Conservation (phyloP, 2,329 filamentous ascomycete species). For the Phyllosticta citribraziliensis region DNA sequence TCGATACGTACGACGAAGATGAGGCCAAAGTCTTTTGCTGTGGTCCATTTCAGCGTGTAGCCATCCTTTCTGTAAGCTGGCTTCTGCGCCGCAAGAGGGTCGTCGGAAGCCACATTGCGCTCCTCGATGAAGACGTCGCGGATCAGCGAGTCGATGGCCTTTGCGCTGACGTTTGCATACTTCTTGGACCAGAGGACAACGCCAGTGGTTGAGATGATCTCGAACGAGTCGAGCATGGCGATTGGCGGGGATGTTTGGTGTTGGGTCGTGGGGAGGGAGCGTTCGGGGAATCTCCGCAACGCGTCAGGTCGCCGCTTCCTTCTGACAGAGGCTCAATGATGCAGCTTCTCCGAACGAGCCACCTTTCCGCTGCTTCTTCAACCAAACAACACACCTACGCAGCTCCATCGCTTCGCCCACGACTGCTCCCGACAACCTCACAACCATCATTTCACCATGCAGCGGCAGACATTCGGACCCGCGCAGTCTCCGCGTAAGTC, state of each 20-base stretch:
- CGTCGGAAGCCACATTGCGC: constrained; percentile 55
- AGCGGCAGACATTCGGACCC: constrained; percentile 68
- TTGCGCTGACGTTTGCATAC: constrained; percentile 68
- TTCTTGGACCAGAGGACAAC: constrained; percentile 94
- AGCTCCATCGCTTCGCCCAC: neutral
- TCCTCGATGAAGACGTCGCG: constrained; percentile 97
- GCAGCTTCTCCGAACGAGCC: neutral
- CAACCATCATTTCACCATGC: constrained; percentile 50
- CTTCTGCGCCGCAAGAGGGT: constrained; percentile 52
- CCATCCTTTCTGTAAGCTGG: constrained; percentile 81
- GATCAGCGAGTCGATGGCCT: constrained; percentile 89
- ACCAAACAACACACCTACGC: neutral
- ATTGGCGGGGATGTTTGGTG: constrained; percentile 15
- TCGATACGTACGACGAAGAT: constrained; percentile 75
- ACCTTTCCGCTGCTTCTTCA: neutral
- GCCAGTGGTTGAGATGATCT: constrained; percentile 90
- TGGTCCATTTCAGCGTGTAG: constrained; percentile 89
- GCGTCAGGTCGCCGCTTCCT: neutral
- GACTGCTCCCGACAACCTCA: neutral
- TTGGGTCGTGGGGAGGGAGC: neutral
- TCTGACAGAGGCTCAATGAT: neutral
- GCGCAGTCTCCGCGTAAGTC: constrained; percentile 59
- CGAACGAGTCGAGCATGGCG: constrained; percentile 87
- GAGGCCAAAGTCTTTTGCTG: constrained; percentile 81
- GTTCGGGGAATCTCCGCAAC: constrained; percentile 5